phyloP scores from a whole-genome alignment of 2,329 filamentous ascomycete genomes.

The Camptophora hylomeconis region DNA sequence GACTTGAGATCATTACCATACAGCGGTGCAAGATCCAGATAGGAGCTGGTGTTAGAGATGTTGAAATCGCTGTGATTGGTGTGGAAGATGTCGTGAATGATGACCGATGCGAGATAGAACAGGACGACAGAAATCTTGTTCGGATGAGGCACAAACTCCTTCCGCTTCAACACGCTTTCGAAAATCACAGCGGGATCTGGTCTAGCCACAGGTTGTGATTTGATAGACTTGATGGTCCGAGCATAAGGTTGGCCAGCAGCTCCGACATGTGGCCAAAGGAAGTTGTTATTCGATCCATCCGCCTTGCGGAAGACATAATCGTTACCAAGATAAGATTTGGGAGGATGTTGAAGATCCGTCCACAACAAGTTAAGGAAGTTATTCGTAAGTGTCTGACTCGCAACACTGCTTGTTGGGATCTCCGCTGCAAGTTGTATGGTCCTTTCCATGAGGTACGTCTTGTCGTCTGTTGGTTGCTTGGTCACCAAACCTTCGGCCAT shows the following conservation, averaged over 20 bases:
- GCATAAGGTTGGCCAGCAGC: slow-evolving; percentile 56
- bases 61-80: slow-evolving; percentile 51
- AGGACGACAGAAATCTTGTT: slow-evolving; percentile 63
- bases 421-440: slow-evolving; percentile 34
- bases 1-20: slow-evolving; percentile 56
- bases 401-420: slow-evolving; percentile 24
- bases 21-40: slow-evolving; percentile 59
- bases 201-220: slow-evolving; percentile 44
- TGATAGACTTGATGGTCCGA: slow-evolving; percentile 47
- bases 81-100: slow-evolving; percentile 52
- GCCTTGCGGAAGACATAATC: slow-evolving; percentile 23
- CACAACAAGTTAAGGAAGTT: slow-evolving; percentile 41
- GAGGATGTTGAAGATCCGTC: slow-evolving; percentile 42
- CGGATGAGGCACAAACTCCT: slow-evolving; percentile 50
- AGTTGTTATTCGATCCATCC: slow-evolving; percentile 38
- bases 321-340: slow-evolving; percentile 30
- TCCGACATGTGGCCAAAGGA: slow-evolving; percentile 50
- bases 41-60: slow-evolving; percentile 57
- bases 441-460: slow-evolving; percentile 47
- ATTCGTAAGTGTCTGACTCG: slow-evolving; percentile 31
- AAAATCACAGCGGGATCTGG: slow-evolving; percentile 57
- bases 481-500: slow-evolving; percentile 29
- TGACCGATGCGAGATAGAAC: slow-evolving; percentile 62
- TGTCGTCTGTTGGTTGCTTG: slow-evolving; percentile 47
- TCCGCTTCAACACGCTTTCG: slow-evolving; percentile 52